Base-by-base conservation (phyloP, 225 moss, liverwort and hornwort genomes). In the Bryoerythrophyllum caledonicum region DNA sequence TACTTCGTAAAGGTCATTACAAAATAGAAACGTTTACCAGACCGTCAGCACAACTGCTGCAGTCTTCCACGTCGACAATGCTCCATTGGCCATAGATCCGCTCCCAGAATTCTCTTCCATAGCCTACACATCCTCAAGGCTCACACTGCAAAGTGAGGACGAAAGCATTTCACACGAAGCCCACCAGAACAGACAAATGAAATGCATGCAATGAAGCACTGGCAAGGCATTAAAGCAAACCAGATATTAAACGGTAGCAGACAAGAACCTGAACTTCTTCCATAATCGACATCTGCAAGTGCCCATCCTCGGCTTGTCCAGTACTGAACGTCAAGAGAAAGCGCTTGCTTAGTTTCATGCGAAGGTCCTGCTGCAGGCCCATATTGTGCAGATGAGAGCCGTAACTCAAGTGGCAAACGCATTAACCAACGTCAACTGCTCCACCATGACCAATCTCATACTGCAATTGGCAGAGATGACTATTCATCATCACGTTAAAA, bases 251-350 rank as follows among this genome's bases (percentile, higher is more conserved):
- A 10, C 11, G 4, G 24, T 10, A 11, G 24, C 24, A 10, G 26
- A 57, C 57, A n/a, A n/a, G n/a, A 57, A 24, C 94, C 92, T 80
- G 94, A 90, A 70, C 92, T 94, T 72, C 92, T 92, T 63, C 92
- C 92, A 63, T 94, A 94, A 43, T 92, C 92, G 11, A 94, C 94
- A 70, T 94, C 94, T 51, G 90, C 94, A 58, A 92, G 79, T 64
- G 94, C 92, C 94, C 92, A 94, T 38, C 94, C 92, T 68, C 92
- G 86, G 72, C 94, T 94, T 10, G 94, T 92, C 94, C 94, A 94
- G 60, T 89, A 92, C 35, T 94, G 94, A 57, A 87, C 85, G 63
- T 89, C 86, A 52, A 94, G 82, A 72, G 84, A 79, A 57, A 57
- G 57, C 2, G 55, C 25, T 3, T 24, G 24, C 24, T 24, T 57